Percentiles rank a stretch among this genome's conserved stretches.
Evolutionary conservation across 176 grass and related monocot genomes (phyloP).

Genomic region (Secale cereale): DNA sequence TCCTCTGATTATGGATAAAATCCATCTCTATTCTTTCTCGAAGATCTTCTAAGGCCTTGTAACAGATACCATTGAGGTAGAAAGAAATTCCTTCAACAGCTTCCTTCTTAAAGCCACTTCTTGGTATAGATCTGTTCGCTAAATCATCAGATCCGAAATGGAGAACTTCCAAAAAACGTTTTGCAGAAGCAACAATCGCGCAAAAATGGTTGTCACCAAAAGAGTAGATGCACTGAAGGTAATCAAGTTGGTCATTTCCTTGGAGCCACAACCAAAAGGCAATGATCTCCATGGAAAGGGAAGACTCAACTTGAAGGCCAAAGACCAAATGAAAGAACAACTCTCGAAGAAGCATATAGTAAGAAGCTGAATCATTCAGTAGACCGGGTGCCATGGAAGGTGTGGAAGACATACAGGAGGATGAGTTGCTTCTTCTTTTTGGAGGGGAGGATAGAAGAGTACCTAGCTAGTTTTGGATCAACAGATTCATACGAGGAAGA

Average conservation of each 20-base stretch:
- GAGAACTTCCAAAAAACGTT: neutral
- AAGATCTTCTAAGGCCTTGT: neutral
- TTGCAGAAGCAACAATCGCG: neutral
- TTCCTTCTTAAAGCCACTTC: neutral
- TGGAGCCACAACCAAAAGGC: constrained; percentile 67
- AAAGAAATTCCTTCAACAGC: constrained; percentile 2
- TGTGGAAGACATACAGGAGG: neutral
- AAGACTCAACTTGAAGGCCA: constrained; percentile 34
- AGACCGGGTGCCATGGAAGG: constrained; percentile 3
- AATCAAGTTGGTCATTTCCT: constrained; percentile 2
- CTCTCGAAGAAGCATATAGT: constrained; percentile 10
- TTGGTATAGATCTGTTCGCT: neutral
- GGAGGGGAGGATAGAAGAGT: neutral
- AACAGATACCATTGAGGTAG: constrained; percentile 26
- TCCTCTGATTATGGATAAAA: neutral
- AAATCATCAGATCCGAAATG: neutral
- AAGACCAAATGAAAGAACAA: constrained; percentile 47
- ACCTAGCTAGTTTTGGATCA: neutral
- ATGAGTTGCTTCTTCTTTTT: neutral
- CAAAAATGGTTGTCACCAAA: neutral
- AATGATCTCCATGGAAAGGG: constrained; percentile 47
- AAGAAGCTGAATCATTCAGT: neutral
- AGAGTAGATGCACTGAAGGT: neutral
- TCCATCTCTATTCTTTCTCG: neutral
- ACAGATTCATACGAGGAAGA: neutral